Evolutionary conservation across 257 asterid species (phyloP).

Genomic region (Lycium ferocissimum): DNA sequence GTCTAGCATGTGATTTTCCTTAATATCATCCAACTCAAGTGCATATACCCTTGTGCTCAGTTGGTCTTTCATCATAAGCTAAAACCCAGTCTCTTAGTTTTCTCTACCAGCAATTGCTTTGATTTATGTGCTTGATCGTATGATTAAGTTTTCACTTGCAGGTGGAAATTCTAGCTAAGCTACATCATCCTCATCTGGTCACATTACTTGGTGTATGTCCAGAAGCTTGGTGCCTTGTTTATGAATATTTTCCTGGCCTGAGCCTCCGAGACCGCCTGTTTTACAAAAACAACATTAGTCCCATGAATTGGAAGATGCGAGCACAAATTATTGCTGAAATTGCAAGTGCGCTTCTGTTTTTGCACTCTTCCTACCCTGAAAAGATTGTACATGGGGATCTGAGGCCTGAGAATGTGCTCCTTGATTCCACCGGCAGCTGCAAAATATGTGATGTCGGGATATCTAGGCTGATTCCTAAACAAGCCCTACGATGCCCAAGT

Average conservation of each 20-base stretch:
- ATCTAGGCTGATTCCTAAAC: conserved; percentile 54
- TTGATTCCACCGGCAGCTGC: conserved; percentile 59
- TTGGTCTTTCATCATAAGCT: conserved; percentile 27
- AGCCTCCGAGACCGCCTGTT: conserved; percentile 66
- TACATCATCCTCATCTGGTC: conserved; percentile 68
- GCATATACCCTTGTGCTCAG: background rate
- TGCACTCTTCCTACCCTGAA: conserved; percentile 62
- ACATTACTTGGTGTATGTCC: conserved; percentile 71
- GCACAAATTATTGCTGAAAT: conserved; percentile 62
- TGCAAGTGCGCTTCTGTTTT: conserved; percentile 65
- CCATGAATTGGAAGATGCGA: conserved; percentile 77
- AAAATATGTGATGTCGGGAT: conserved; percentile 70
- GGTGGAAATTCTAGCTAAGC: conserved; percentile 63
- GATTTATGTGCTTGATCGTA: conserved; percentile 17
- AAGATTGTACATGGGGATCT: conserved; percentile 68
- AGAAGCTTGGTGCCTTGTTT: conserved; percentile 70
- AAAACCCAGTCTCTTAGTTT: background rate
- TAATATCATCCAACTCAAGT: background rate
- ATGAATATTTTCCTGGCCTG: conserved; percentile 74
- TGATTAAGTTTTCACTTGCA: conserved; percentile 37
- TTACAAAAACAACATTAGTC: conserved; percentile 40
- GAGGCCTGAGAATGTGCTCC: conserved; percentile 74
- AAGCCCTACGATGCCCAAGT: conserved; percentile 68
- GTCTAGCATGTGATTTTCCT: background rate
- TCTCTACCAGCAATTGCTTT: background rate